Evolutionary conservation across 1,139 yeast species (phyloP).

Genomic region (Yamadazyma songkhlaensis): DNA sequence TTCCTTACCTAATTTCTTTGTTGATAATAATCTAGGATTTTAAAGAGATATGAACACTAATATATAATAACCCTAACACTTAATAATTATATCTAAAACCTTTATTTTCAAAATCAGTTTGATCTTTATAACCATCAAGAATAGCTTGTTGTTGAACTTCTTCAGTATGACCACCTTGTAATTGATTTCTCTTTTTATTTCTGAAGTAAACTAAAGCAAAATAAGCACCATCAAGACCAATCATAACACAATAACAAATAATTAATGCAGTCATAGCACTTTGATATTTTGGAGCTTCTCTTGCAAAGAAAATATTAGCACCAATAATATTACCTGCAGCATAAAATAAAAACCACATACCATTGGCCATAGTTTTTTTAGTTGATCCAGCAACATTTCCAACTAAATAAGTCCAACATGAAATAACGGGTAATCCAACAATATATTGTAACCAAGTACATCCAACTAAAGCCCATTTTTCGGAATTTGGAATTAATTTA

Average conservation of each 20-base stretch:
- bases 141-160: constrained; percentile 25
- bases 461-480: constrained; percentile 25
- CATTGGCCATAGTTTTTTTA: constrained; percentile 23
- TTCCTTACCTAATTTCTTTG: constrained; percentile 37
- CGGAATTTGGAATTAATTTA: constrained; percentile 16
- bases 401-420: constrained; percentile 26
- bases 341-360: constrained; percentile 26
- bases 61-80: background rate
- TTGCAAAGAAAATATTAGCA: constrained; percentile 26
- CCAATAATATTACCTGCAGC: constrained; percentile 31
- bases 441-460: constrained; percentile 36
- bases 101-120: constrained; percentile 30
- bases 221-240: constrained; percentile 21
- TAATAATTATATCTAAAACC: constrained; percentile 25
- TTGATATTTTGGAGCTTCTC: constrained; percentile 27
- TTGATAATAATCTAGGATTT: constrained; percentile 34
- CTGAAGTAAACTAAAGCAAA: constrained; percentile 19
- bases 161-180: constrained; percentile 23
- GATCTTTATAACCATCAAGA: constrained; percentile 31
- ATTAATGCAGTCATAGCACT: constrained; percentile 19
- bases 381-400: constrained; percentile 26
- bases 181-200: constrained; percentile 20
- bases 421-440: constrained; percentile 31
- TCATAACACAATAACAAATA: constrained; percentile 24
- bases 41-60: constrained; percentile 6